These are phyloP conservation scores for Alternaria hordeiaustralica DNA, from an alignment of 2,329 filamentous ascomycete genomes.

Conservation along the genomic window DNA sequence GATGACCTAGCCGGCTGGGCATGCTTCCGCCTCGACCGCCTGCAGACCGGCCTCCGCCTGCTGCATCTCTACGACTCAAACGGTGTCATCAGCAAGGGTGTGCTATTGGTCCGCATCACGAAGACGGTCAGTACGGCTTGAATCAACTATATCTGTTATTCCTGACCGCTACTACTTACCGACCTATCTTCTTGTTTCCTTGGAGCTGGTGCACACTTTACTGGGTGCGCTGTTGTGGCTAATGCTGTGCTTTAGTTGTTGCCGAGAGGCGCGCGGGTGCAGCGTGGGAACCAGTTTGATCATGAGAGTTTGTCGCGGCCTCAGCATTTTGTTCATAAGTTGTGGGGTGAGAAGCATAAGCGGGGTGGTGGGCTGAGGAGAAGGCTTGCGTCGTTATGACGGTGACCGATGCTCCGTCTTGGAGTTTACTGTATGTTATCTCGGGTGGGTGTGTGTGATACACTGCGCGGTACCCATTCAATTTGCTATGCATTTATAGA, in stretches of 20 bases:
- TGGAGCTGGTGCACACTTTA: neutral
- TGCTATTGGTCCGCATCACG: slow-evolving; percentile 75
- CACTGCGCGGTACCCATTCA: neutral
- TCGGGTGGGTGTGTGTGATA: neutral
- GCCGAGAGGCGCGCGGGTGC: neutral
- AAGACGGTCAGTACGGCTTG: slow-evolving; percentile 57
- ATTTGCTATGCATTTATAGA: neutral
- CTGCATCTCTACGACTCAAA: slow-evolving; percentile 75
- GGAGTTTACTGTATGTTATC: neutral
- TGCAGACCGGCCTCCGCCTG: slow-evolving; percentile 77
- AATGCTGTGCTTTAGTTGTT: slow-evolving; percentile 1
- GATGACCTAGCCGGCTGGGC: slow-evolving; percentile 88
- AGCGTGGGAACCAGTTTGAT: neutral
- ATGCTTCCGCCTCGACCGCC: slow-evolving; percentile 81
- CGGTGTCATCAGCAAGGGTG: slow-evolving; percentile 70
- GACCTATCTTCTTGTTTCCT: neutral
- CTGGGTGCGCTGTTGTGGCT: neutral
- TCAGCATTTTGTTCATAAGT: neutral
- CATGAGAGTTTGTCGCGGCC: neutral
- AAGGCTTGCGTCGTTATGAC: neutral
- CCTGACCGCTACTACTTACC: neutral
- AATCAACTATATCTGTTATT: slow-evolving; percentile 6
- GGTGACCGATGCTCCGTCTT: neutral
- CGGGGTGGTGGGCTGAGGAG: neutral
- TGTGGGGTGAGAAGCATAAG: neutral